Evolutionary conservation across 2,329 filamentous ascomycete genomes (phyloP).

Genomic region (Curvularia eragrostidis): DNA sequence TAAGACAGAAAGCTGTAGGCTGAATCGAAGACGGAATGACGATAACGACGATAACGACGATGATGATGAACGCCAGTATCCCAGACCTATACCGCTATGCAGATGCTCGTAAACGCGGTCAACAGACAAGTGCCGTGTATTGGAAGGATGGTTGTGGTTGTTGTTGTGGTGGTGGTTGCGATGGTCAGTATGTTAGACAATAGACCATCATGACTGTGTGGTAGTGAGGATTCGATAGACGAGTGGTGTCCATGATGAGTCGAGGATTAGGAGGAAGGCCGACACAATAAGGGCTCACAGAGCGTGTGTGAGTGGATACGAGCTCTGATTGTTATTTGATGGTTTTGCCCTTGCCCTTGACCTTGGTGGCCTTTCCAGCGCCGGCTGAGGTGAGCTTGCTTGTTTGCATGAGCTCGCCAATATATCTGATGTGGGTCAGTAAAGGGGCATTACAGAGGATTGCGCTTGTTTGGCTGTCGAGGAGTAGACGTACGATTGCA

Average conservation of each 20-base stretch:
- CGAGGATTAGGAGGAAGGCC: slow-evolving; percentile 37
- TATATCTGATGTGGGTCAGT: slow-evolving; percentile 70
- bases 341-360: slow-evolving; percentile 48
- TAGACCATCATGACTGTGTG: slow-evolving; percentile 44
- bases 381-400: slow-evolving; percentile 64
- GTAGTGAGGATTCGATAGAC: slow-evolving; percentile 37
- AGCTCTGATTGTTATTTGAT: slow-evolving; percentile 47
- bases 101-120: slow-evolving; percentile 45
- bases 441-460: not conserved
- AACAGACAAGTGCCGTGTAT: slow-evolving; percentile 26
- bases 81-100: slow-evolving; percentile 44
- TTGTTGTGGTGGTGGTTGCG: not conserved
- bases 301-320: slow-evolving; percentile 20
- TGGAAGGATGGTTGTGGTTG: slow-evolving; percentile 15
- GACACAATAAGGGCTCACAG: slow-evolving; percentile 30
- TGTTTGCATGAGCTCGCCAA: slow-evolving; percentile 89
- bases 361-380: slow-evolving; percentile 59
- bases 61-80: slow-evolving; percentile 39
- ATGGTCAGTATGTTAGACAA: slow-evolving; percentile 35
- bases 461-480: not conserved
- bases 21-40: slow-evolving; percentile 26
- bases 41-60: not conserved
- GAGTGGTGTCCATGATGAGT: slow-evolving; percentile 44
- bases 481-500: slow-evolving; percentile 68
- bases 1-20: slow-evolving; percentile 36